A percentile compares a stretch with the other conserved stretches of the same genome.
Conservation (phyloP, 331 rosid species). For the Rhamnella rubrinervis region DNA sequence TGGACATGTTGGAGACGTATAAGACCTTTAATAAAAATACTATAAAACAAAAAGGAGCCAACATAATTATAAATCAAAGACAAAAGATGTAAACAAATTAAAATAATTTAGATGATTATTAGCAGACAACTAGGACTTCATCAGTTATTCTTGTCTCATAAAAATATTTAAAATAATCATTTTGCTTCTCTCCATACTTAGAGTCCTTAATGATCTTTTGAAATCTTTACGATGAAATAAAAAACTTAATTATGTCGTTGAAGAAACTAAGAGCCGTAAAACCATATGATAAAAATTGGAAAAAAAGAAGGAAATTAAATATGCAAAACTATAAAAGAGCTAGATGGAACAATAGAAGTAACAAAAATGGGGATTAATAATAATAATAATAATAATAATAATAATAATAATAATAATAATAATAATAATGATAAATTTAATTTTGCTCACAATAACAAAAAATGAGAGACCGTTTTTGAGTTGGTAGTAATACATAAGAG, state of each 20-base stretch:
- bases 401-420: too few relatives aligned
- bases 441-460: background rate
- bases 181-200: too few relatives aligned
- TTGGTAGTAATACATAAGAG: background rate
- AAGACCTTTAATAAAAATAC: too few relatives aligned
- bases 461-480: background rate
- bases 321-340: background rate
- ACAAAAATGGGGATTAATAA: background rate
- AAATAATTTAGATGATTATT: too few relatives aligned
- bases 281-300: background rate
- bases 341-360: background rate
- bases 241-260: background rate
- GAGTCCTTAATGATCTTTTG: too few relatives aligned
- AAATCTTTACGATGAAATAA: too few relatives aligned
- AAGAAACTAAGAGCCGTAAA: too few relatives aligned
- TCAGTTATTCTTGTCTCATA: background rate
- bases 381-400: too few relatives aligned
- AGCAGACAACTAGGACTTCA: slow-evolving; percentile 17
- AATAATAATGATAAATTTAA: background rate
- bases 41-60: too few relatives aligned
- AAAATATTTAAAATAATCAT: background rate
- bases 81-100: too few relatives aligned
- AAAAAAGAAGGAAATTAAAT: background rate
- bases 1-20: too few relatives aligned
- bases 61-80: too few relatives aligned